Evolutionary conservation across 78 protist genomes (phyloP).

Genomic region (Dictyostelium purpureum): DNA sequence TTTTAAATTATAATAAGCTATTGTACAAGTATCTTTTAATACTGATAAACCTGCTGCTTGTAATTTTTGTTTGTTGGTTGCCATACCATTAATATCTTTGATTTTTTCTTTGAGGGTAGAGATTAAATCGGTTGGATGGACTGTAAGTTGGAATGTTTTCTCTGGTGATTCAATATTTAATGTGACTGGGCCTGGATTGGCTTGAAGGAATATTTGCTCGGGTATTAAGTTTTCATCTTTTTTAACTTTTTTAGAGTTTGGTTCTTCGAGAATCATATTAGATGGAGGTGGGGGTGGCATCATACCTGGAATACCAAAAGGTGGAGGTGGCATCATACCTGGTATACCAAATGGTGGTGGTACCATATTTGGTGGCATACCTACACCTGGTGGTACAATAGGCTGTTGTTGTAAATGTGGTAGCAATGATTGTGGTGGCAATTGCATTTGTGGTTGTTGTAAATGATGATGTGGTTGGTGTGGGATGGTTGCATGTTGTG

Average conservation of each 20-base stretch:
- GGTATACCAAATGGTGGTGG: conserved; percentile 42
- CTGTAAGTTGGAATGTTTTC: neutral
- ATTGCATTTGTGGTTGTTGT: neutral
- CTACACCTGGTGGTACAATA: neutral
- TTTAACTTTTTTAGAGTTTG: conserved; percentile 33
- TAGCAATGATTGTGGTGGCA: neutral
- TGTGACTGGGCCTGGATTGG: conserved; percentile 51
- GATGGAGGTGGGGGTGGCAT: neutral
- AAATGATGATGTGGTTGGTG: neutral
- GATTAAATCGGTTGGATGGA: conserved; percentile 38
- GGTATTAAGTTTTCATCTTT: conserved; percentile 26
- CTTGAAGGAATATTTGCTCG: conserved; percentile 12
- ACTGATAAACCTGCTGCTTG: conserved; percentile 64
- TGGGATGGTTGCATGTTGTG: neutral
- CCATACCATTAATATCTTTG: conserved; percentile 37
- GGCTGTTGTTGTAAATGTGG: no score
- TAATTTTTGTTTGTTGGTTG: conserved; percentile 82
- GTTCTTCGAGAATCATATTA: neutral
- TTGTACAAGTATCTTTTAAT: conserved; percentile 54
- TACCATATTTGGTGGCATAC: conserved; percentile 32
- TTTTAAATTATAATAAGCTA: conserved; percentile 52
- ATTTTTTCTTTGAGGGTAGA: conserved; percentile 38
- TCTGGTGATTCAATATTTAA: conserved; percentile 25
- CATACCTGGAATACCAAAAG: conserved; percentile 2
- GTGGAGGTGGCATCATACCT: conserved; percentile 30